Evolutionary conservation across 2,329 filamentous ascomycete species (phyloP), one percentile per base, ranked within the genome.

Genomic region (Blastomyces emzantsi): DNA sequence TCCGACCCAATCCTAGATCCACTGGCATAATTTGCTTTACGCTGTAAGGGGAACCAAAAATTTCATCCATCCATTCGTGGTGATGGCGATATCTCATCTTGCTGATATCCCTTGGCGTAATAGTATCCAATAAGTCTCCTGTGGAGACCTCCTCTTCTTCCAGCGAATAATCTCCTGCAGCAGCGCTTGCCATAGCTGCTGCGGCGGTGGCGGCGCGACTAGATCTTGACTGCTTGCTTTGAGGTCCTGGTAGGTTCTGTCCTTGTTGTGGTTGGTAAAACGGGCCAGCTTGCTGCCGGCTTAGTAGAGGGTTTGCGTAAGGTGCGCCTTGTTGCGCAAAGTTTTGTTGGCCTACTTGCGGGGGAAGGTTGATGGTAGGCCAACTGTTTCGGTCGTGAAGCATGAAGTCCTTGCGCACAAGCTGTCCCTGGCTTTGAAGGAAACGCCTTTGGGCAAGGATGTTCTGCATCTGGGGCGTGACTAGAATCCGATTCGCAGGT

Each of bases 61-160:
- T 87, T 76, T 99, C 93, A 72, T 97, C 94, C 90, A 99, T 96
- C 94, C 93, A 97, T 74, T 96, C 91, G 71, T 99, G 93, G 70
- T 99, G 95, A 73, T 97, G 92, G 73, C 88, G 88, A 75, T 97
- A 99, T 63, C 94, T 85, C 67, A 87, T 85, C 65, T 90, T 81
- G 69, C 92, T 96, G 66, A 99, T 89, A 67, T 99, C 94, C 54
- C 92, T 85, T 2, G 92, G 92, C 0, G 91, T 93, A 66, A 97
- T 80, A 67, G 91, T 85, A 73, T 99, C 94, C 71, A 99, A 90
- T 73, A 92, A 83, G 74, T 99, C 94, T 36, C 92, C 92, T 25
- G 90, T 83, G 7, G 88, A 89, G 2, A 89, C 89, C 71, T 97
- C 93, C 74, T 97, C 92, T 64, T 97, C 92, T 62, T 97, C 92